phyloP scores from a whole-genome alignment of 441 rosid genomes.

The Populus hybrid region DNA sequence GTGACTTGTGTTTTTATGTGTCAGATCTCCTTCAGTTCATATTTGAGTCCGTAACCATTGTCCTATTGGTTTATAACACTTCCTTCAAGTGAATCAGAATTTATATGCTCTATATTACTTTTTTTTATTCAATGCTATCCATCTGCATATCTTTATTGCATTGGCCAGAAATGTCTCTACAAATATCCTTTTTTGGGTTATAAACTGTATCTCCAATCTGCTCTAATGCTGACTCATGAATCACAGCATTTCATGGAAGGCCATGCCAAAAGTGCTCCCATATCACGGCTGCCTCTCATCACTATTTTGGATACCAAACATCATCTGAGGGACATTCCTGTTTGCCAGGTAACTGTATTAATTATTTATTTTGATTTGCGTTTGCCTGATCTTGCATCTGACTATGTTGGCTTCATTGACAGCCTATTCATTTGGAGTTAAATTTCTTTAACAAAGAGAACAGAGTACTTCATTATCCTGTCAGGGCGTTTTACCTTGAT shows the following conservation, averaged over 20 bases:
- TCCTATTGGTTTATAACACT: not conserved
- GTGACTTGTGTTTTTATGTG: not conserved
- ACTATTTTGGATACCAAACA: constrained; percentile 71
- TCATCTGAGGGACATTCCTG: constrained; percentile 81
- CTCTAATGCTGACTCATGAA: constrained; percentile 11
- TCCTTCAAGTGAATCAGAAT: not conserved
- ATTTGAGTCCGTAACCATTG: not conserved
- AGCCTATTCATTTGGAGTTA: constrained; percentile 98
- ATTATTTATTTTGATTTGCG: constrained; percentile 13
- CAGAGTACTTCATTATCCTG: constrained; percentile 96
- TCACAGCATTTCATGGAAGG: constrained; percentile 99
- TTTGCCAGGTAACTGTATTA: constrained; percentile 67
- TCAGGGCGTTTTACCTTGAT: constrained; percentile 87
- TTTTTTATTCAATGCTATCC: not conserved
- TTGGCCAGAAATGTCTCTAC: not conserved
- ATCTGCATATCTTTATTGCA: constrained; percentile 5
- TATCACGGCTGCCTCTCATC: constrained; percentile 88
- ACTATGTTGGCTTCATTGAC: constrained; percentile 36
- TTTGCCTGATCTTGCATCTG: constrained; percentile 26
- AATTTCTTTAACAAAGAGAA: constrained; percentile 94
- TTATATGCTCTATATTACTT: not conserved
- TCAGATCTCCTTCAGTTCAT: not conserved
- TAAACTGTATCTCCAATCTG: not conserved
- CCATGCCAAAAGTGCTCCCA: constrained; percentile 91
- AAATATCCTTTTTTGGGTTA: not conserved